phyloP scores from a whole-genome alignment of 2,329 filamentous ascomycete genomes.

The Cytospora leucostoma region DNA sequence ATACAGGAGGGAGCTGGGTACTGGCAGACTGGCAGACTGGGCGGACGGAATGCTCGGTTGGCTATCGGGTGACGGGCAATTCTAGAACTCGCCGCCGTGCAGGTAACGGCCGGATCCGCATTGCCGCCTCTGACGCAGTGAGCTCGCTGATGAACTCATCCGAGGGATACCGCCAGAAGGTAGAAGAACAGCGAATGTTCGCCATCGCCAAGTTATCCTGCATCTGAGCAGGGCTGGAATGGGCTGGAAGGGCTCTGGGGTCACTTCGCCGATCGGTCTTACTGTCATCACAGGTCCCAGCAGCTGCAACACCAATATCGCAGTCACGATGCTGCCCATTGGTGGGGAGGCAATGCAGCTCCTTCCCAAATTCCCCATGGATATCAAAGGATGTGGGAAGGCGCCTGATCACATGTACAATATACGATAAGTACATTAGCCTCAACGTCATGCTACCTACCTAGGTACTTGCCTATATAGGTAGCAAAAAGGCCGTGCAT shows the following conservation, averaged over 20 bases:
- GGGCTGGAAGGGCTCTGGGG: neutral
- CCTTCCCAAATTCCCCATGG: neutral
- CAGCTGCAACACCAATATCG: constrained; percentile 7
- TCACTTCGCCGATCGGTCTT: neutral
- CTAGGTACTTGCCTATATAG: too few relatives aligned
- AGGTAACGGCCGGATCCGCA: neutral
- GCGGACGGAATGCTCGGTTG: neutral
- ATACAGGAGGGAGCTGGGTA: neutral
- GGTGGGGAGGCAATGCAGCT: constrained; percentile 11
- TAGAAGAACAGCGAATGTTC: neutral
- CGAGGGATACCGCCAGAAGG: neutral
- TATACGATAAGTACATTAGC: neutral
- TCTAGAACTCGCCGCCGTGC: neutral
- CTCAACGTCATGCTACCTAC: constrained; percentile 14
- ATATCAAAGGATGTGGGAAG: constrained; percentile 16
- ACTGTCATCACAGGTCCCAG: constrained; percentile 11
- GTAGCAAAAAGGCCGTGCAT: neutral
- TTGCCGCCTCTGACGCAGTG: neutral
- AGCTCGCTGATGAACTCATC: neutral
- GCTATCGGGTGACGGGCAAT: neutral
- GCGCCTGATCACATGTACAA: neutral
- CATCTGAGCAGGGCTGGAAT: neutral
- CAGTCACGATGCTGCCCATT: neutral
- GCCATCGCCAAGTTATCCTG: neutral
- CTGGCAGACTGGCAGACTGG: too few relatives aligned